These are phyloP conservation scores for Neurospora tetrasperma DNA, from an alignment of 495 filamentous ascomycete genomes.

Conservation along the genomic window DNA sequence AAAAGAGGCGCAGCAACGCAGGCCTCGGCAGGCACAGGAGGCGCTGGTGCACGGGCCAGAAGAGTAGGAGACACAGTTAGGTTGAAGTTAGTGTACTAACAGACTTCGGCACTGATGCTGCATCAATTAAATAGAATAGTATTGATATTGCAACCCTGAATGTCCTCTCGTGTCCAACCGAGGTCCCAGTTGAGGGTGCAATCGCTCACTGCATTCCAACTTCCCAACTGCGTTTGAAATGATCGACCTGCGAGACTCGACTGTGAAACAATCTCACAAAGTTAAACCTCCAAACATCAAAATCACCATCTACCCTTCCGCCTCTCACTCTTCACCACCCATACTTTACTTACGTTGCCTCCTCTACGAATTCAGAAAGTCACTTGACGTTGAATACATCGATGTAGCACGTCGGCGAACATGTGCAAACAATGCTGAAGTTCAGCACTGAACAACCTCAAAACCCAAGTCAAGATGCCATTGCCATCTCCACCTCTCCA, in stretches of 20 bases:
- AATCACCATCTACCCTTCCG: not conserved
- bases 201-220: not conserved
- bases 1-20: not conserved
- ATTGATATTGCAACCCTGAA: not conserved
- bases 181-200: not conserved
- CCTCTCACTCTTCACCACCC: not conserved
- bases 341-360: not conserved
- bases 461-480: not conserved
- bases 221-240: not conserved
- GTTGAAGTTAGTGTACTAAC: not conserved
- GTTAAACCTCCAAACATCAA: not conserved
- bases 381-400: not conserved
- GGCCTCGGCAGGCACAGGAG: not conserved
- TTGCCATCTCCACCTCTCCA: not conserved
- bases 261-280: not conserved
- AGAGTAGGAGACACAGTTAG: not conserved
- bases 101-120: fast-evolving
- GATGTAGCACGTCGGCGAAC: not conserved
- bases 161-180: not conserved
- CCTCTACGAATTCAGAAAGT: not conserved
- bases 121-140: not conserved
- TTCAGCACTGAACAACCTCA: not conserved
- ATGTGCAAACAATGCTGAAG: not conserved
- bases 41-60: not conserved
- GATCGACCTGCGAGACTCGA: not conserved